Evolutionary conservation across 495 filamentous ascomycete genomes (phyloP).

Genomic region (Melanomma pulvis-pyrius): DNA sequence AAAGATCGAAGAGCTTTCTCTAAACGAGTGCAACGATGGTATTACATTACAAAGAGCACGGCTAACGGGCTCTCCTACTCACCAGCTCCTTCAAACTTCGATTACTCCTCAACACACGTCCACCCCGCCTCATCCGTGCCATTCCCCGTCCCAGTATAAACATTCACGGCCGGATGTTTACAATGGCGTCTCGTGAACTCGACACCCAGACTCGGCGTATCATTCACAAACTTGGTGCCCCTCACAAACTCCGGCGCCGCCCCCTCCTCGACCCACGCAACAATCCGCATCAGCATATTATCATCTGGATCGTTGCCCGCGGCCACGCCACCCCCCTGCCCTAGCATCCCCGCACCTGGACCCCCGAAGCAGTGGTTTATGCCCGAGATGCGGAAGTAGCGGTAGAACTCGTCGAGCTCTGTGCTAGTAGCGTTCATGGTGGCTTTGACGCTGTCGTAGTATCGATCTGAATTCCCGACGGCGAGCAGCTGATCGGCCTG

Average conservation of each 20-base stretch:
- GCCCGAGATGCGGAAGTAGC: conserved; percentile 14
- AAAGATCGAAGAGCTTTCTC: too few relatives aligned
- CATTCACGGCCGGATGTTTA: conserved; percentile 12
- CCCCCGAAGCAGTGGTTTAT: conserved; percentile 18
- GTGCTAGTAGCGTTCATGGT: background rate
- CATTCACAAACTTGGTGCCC: conserved; percentile 26
- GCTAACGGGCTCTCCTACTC: too few relatives aligned
- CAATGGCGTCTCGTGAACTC: conserved; percentile 21
- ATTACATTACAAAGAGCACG: too few relatives aligned
- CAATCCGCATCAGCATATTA: conserved; percentile 19
- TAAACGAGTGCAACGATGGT: too few relatives aligned
- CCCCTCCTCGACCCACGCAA: conserved; percentile 20
- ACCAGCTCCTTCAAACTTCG: too few relatives aligned
- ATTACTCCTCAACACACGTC: conserved; percentile 8
- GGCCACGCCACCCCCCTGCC: background rate
- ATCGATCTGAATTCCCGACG: conserved; percentile 3
- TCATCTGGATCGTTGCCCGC: conserved; percentile 10
- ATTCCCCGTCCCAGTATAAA: conserved; percentile 12
- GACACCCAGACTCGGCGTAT: background rate
- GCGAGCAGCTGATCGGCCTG: background rate
- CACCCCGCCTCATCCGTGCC: conserved; percentile 20
- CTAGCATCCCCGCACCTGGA: conserved; percentile 1
- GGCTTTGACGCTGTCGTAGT: conserved; percentile 5
- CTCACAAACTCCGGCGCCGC: conserved; percentile 21
- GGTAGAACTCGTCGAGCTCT: conserved; percentile 24